These are phyloP conservation scores for Monilinia polystroma DNA, from an alignment of 2,329 filamentous ascomycete species.

Conservation along the genomic window DNA sequence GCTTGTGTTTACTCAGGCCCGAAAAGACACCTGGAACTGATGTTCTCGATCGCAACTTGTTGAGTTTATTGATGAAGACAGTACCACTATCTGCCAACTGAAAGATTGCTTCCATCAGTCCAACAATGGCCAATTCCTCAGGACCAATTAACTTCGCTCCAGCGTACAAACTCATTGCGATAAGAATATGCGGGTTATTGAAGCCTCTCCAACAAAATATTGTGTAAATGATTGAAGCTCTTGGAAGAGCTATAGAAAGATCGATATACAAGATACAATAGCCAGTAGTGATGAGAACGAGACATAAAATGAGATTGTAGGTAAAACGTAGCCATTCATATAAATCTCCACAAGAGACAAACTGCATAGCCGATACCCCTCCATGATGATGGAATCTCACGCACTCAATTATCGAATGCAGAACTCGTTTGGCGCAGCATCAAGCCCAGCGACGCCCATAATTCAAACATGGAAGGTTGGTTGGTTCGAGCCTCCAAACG, in stretches of 20 bases:
- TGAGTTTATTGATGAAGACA: not conserved
- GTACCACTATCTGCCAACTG: not conserved
- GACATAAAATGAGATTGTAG: not conserved
- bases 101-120: constrained; percentile 7
- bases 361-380: not conserved
- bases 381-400: not conserved
- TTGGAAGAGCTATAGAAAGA: not conserved
- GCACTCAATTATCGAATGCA: not conserved
- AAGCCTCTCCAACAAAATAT: not conserved
- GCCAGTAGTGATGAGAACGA: not conserved
- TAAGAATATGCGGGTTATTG: not conserved
- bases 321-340: constrained; percentile 1
- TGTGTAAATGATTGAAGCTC: too few species aligned
- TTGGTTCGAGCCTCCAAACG: not conserved
- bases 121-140: constrained; percentile 4
- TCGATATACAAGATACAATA: not conserved
- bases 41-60: constrained; percentile 1
- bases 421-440: not conserved
- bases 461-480: not conserved
- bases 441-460: not conserved
- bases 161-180: not conserved
- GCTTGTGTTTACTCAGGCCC: not conserved
- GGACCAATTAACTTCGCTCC: not conserved
- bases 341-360: not conserved
- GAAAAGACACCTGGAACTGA: not conserved